Percentiles rank a stretch among this genome's conserved stretches.
Evolutionary conservation across 257 asterid genomes (phyloP).

Genomic region (Eustoma russellianum): DNA sequence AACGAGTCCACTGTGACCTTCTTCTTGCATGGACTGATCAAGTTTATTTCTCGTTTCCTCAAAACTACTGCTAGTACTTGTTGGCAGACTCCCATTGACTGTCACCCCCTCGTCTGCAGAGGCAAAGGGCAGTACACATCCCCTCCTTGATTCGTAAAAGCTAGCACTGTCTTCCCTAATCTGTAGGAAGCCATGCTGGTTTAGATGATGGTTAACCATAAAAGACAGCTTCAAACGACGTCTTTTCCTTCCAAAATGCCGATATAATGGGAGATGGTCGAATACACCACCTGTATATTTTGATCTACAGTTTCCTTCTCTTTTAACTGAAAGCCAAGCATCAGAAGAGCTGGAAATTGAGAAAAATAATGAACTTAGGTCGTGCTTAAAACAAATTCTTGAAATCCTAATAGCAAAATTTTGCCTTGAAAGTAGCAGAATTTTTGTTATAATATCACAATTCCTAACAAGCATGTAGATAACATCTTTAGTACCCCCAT

Average conservation of each 20-base stretch:
- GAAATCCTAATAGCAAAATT: not conserved
- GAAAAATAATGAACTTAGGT: slow-evolving; percentile 11
- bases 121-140: slow-evolving; percentile 45
- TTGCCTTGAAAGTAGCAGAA: too few relatives aligned
- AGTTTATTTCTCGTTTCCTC: slow-evolving; percentile 61
- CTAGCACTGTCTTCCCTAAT: slow-evolving; percentile 25
- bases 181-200: slow-evolving; percentile 26
- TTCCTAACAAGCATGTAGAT: too few relatives aligned
- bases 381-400: not conserved
- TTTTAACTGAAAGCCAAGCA: slow-evolving; percentile 42
- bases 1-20: slow-evolving; percentile 66
- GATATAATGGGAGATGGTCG: slow-evolving; percentile 28
- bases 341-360: slow-evolving; percentile 54
- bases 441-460: too few relatives aligned
- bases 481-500: too few relatives aligned
- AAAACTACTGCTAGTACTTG: slow-evolving; percentile 38
- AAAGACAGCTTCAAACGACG: slow-evolving; percentile 31
- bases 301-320: slow-evolving; percentile 26
- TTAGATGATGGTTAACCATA: slow-evolving; percentile 24
- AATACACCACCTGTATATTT: slow-evolving; percentile 31
- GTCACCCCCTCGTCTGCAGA: slow-evolving; percentile 87
- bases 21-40: slow-evolving; percentile 67
- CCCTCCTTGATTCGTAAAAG: slow-evolving; percentile 33
- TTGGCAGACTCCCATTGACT: slow-evolving; percentile 57
- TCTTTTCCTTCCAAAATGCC: slow-evolving; percentile 41